Conservation (phyloP, 257 asterid genomes). For the Phtheirospermum japonicum region DNA sequence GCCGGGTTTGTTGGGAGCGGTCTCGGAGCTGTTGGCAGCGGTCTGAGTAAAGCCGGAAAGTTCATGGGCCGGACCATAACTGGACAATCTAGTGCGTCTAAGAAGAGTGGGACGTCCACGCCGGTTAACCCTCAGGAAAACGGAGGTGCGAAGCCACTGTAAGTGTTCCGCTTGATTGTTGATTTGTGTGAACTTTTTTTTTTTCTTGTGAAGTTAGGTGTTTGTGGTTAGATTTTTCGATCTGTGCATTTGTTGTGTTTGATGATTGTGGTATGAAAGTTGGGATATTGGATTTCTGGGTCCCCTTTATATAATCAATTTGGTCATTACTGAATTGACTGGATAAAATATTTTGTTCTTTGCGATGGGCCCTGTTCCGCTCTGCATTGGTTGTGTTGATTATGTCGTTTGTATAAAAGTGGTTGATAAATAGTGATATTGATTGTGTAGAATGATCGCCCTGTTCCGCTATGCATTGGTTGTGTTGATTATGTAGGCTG, state of each 20-base stretch:
- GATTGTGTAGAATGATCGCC: no score
- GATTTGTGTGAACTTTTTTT: constrained; percentile 8
- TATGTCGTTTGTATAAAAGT: no score
- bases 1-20: constrained; percentile 79
- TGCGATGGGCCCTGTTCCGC: no score
- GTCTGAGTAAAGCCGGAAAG: constrained; percentile 84
- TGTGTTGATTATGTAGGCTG: no score
- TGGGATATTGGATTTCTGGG: constrained; percentile 21
- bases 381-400: no score
- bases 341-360: not conserved
- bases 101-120: constrained; percentile 68
- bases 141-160: constrained; percentile 74
- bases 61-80: constrained; percentile 89
- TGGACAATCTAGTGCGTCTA: constrained; percentile 50
- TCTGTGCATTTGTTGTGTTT: not conserved
- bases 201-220: not conserved
- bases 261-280: constrained; percentile 20
- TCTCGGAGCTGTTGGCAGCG: constrained; percentile 78
- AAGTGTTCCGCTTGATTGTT: not conserved
- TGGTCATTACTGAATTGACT: not conserved
- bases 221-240: constrained; percentile 2
- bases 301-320: not conserved
- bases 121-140: constrained; percentile 70
- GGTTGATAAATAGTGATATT: no score
- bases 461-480: no score